Evolutionary conservation across 1,284 basidiomycete genomes (phyloP), one percentile per base, ranked within the genome.

Genomic region (Boletus sp.): DNA sequence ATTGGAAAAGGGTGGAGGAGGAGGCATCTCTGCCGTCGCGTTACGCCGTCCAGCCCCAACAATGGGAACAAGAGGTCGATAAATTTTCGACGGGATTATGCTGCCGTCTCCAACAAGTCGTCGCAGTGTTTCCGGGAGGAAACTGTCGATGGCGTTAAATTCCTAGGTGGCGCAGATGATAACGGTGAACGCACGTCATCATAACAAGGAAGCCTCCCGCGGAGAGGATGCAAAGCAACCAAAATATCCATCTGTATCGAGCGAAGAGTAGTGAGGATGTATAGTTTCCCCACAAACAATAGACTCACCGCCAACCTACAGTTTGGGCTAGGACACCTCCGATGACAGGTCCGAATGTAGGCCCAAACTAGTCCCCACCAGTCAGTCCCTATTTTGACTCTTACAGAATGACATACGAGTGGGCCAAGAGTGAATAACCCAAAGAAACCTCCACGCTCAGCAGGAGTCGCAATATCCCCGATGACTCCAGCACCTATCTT

Each of bases 181-280:
- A 53, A 29, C 29, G 18, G 15, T 47, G 29, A 46, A 77, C 84
- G 51, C 63, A 88, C 86, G 84, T 63, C 9, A 85, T 64, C 61
- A 90, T 78, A 36, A 78, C 68, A 7, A 88, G 42, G 33, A 84
- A 74, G 63, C 84, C 85, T 6, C 76, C 61, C 1, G 77, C 82
- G 8, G 86, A 78, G 0, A 81, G 67, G 5, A 91, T 91, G 55
- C 80, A 81, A 9, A 92, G 72, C 66, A 92, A 89, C 89, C 89
- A 92, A 68, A 93, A 93, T 27, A 92, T 88, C 3, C 88, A 78
- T 65, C 89, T 71, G 29, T 36, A 18, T 36, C 24, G 2, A 37
- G 86, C 49, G 24, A 51, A 56, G 22, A 9, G 18, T 13, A 35
- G 16, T 58, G n/a, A 56, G 43, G 9, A 65, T 22, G 7, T 39